phyloP scores from a whole-genome alignment of 345 rosid genomes.

The Rubroshorea leprosula region DNA sequence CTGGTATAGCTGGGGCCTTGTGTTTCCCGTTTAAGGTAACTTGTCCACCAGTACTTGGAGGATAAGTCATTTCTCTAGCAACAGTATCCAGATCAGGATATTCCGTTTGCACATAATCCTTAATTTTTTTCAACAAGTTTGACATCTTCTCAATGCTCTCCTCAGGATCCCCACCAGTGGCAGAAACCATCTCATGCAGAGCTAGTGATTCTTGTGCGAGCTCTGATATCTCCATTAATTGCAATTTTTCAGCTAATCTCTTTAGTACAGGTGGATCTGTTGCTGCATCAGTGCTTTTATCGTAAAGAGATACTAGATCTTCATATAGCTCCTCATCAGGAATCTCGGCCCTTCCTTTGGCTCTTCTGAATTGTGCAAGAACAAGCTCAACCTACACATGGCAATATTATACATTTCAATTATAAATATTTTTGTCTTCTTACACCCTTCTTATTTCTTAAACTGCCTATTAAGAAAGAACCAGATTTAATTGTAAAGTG shows the following conservation, averaged over 20 bases:
- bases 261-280: constrained; percentile 45
- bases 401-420: no score
- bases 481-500: no score
- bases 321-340: constrained; percentile 53
- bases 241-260: constrained; percentile 65
- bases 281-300: constrained; percentile 41
- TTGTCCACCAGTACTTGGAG: constrained; percentile 47
- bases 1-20: constrained; percentile 67
- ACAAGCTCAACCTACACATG: constrained; percentile 77
- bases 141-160: constrained; percentile 83
- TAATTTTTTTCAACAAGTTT: constrained; percentile 63
- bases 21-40: constrained; percentile 49
- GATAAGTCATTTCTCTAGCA: constrained; percentile 29
- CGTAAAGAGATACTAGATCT: constrained; percentile 58
- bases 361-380: constrained; percentile 75
- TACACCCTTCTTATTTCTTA: no score
- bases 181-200: constrained; percentile 76
- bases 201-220: constrained; percentile 93
- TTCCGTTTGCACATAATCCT: constrained; percentile 80
- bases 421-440: no score
- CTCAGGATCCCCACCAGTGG: constrained; percentile 60
- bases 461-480: no score
- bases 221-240: constrained; percentile 63
- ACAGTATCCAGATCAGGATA: constrained; percentile 48
- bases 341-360: constrained; percentile 76